Evolutionary conservation across 164 flowering plant species (phyloP).

Genomic region (Echeveria elegans): DNA sequence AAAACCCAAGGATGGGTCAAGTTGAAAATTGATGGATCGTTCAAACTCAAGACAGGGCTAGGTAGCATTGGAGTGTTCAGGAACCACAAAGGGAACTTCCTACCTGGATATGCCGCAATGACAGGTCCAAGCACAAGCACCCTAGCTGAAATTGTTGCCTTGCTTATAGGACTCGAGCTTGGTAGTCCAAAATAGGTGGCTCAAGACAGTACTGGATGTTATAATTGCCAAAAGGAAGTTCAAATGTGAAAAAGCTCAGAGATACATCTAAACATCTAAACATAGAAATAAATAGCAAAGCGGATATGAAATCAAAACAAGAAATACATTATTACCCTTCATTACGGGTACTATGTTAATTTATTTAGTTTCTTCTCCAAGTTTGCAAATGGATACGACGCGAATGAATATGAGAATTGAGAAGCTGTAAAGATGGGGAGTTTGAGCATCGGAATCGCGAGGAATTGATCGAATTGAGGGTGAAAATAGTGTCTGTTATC

Average conservation of each 20-base stretch:
- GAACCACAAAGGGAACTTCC: constrained; percentile 53
- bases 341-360: no score
- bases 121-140: constrained; percentile 44
- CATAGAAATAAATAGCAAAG: no score
- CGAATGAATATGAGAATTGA: no score
- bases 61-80: constrained; percentile 65
- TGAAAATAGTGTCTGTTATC: no score
- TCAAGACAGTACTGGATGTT: constrained; percentile 35
- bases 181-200: constrained; percentile 54
- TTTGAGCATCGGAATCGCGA: no score
- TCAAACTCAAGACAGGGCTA: constrained; percentile 28
- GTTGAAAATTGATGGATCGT: constrained; percentile 67
- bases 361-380: no score
- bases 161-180: constrained; percentile 55
- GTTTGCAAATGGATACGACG: no score
- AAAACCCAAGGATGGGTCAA: constrained; percentile 69
- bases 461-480: no score
- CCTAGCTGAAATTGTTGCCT: constrained; percentile 48
- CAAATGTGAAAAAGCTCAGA: constrained; percentile 26
- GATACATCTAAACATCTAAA: no score
- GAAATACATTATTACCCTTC: no score
- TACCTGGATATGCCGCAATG: constrained; percentile 61
- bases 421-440: no score
- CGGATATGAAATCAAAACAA: no score
- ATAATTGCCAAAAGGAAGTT: constrained; percentile 22